Percentiles rank a stretch among this genome's conserved stretches.
Conservation (phyloP, 148 eudicot genomes). For the Rhododendron kiyosumense region DNA sequence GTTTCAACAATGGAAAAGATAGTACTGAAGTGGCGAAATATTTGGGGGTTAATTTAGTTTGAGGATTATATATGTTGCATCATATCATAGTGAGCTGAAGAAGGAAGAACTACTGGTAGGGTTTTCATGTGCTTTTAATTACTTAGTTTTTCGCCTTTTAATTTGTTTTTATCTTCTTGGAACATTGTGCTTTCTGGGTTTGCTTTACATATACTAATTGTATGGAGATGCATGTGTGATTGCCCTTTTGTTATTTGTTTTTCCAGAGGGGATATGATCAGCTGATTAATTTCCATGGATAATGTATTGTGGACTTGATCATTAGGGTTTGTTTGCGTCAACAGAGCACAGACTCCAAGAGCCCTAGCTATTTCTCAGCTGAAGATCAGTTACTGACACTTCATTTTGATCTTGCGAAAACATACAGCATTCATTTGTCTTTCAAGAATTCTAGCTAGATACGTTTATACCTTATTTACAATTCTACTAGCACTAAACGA, state of each 20-base stretch:
- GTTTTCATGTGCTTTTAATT: neutral
- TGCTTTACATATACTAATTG: neutral
- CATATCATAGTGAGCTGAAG: neutral
- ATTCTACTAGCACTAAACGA: too few relatives aligned
- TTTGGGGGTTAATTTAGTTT: neutral
- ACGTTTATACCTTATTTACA: neutral
- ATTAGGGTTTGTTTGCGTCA: neutral
- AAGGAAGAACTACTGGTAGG: neutral
- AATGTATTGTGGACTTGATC: neutral
- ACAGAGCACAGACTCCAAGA: neutral
- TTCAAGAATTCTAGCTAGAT: neutral
- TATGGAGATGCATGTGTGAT: neutral
- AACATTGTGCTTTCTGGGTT: neutral
- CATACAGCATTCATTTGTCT: neutral
- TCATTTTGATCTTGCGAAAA: neutral
- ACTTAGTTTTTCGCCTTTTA: neutral
- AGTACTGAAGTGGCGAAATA: neutral
- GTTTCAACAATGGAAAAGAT: neutral
- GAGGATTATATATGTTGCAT: neutral
- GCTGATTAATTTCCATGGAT: neutral
- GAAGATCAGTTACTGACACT: neutral
- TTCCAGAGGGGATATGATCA: neutral
- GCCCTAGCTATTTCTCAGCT: neutral
- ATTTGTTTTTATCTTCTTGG: neutral
- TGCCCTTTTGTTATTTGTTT: neutral